Percentiles rank a stretch among this genome's conserved stretches.
Evolutionary conservation across 2,329 filamentous ascomycete genomes (phyloP).

Genomic region (Fusarium xyrophilum): DNA sequence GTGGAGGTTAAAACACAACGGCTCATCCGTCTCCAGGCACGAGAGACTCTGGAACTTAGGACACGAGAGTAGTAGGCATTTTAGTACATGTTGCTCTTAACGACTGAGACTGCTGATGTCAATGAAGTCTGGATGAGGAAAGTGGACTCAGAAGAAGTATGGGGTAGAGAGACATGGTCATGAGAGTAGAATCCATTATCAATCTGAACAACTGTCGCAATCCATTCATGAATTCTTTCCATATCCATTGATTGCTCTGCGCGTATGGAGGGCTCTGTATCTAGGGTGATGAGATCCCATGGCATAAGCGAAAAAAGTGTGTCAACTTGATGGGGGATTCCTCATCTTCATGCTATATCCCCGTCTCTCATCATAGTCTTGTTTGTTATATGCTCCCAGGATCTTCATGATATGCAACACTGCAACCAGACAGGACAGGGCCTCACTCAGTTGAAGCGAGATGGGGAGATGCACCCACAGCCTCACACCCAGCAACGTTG

Average conservation of each 20-base stretch:
- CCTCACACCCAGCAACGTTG: slow-evolving; percentile 15
- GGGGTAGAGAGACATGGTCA: slow-evolving; percentile 5
- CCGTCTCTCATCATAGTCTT: slow-evolving; percentile 24
- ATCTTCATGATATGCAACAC: slow-evolving; percentile 26
- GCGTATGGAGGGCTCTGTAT: background rate
- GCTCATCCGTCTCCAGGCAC: slow-evolving; percentile 6
- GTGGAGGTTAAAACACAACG: slow-evolving; percentile 11
- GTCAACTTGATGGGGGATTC: background rate
- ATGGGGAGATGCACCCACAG: slow-evolving; percentile 16
- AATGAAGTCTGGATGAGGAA: background rate
- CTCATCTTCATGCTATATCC: background rate
- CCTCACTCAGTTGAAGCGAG: slow-evolving; percentile 9
- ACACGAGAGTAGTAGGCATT: background rate
- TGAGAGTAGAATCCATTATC: slow-evolving; percentile 10
- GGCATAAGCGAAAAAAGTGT: background rate
- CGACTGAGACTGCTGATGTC: slow-evolving; percentile 16
- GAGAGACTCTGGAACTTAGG: slow-evolving; percentile 11
- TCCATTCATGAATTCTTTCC: background rate
- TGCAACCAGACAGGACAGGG: slow-evolving; percentile 3
- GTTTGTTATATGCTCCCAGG: slow-evolving; percentile 11
- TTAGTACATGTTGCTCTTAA: slow-evolving; percentile 7
- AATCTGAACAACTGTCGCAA: slow-evolving; percentile 22
- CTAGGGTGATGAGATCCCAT: background rate
- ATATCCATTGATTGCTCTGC: background rate
- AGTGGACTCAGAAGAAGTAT: slow-evolving; percentile 18